phyloP scores from a whole-genome alignment of 2,329 filamentous ascomycete species.

The Trichoderma koningii region DNA sequence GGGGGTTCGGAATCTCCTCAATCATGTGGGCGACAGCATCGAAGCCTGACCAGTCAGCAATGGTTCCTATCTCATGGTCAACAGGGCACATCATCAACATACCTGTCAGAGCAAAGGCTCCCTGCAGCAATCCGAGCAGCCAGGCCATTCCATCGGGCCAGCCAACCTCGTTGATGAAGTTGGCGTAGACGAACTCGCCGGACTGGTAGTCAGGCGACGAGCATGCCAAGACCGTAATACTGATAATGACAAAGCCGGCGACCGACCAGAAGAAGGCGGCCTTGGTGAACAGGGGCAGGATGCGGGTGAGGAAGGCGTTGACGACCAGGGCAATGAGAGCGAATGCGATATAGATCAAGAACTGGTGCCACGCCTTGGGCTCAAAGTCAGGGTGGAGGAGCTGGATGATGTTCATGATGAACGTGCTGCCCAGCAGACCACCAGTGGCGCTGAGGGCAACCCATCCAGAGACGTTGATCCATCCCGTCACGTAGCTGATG shows the following conservation, averaged over 20 bases:
- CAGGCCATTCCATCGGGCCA: constrained; percentile 69
- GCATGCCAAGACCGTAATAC: constrained; percentile 67
- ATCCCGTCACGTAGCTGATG: constrained; percentile 70
- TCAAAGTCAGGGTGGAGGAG: constrained; percentile 61
- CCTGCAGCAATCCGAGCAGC: constrained; percentile 57
- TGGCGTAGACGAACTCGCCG: constrained; percentile 64
- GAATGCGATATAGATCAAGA: constrained; percentile 69
- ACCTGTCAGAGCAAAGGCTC: constrained; percentile 50
- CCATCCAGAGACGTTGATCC: constrained; percentile 74
- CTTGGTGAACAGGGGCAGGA: constrained; percentile 67
- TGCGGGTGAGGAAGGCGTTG: constrained; percentile 61
- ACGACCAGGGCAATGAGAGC: constrained; percentile 62
- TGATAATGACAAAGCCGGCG: constrained; percentile 68
- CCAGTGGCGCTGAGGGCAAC: constrained; percentile 69
- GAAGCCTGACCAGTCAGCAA: constrained; percentile 40
- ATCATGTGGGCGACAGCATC: constrained; percentile 55
- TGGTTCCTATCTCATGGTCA: neutral
- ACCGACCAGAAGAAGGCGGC: constrained; percentile 72
- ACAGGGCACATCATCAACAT: neutral
- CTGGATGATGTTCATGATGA: constrained; percentile 66
- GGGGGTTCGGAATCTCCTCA: constrained; percentile 60
- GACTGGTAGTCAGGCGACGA: constrained; percentile 65
- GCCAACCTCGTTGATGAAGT: constrained; percentile 68
- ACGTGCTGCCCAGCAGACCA: constrained; percentile 65
- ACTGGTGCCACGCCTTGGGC: constrained; percentile 67